phyloP scores from a whole-genome alignment of 202 grass and related monocot species.

The Digitaria exilis region DNA sequence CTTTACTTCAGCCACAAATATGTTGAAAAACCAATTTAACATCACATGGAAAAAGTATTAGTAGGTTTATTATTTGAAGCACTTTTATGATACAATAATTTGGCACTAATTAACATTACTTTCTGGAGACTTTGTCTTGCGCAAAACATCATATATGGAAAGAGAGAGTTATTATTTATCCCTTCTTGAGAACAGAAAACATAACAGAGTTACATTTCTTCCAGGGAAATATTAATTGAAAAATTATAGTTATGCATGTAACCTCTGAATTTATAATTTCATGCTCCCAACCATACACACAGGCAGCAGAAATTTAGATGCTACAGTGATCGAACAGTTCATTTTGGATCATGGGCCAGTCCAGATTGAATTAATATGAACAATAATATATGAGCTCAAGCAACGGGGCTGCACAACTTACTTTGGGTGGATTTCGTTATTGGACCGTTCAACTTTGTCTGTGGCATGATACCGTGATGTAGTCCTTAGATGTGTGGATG shows the following conservation, averaged over 20 bases:
- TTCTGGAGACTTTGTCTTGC: neutral
- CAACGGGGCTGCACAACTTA: neutral
- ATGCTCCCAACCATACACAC: neutral
- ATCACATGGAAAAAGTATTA: neutral
- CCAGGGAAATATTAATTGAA: neutral
- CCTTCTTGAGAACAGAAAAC: constrained; percentile 19
- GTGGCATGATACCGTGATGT: neutral
- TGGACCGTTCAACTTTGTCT: neutral
- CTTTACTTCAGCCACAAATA: neutral
- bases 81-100: neutral
- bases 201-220: constrained; percentile 12
- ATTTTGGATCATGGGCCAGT: neutral
- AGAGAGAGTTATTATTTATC: neutral
- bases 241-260: neutral
- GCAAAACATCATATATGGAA: neutral
- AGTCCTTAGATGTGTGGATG: neutral
- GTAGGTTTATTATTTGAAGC: neutral
- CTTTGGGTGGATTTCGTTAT: neutral
- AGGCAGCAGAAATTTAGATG: neutral
- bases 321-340: neutral
- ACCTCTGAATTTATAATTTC: neutral
- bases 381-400: neutral
- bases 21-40: neutral
- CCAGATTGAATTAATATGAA: neutral
- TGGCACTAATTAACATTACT: neutral